Evolutionary conservation across 2,329 filamentous ascomycete genomes (phyloP), one percentile per base, ranked within the genome.

Genomic region (Trichophyton schoenleinii): DNA sequence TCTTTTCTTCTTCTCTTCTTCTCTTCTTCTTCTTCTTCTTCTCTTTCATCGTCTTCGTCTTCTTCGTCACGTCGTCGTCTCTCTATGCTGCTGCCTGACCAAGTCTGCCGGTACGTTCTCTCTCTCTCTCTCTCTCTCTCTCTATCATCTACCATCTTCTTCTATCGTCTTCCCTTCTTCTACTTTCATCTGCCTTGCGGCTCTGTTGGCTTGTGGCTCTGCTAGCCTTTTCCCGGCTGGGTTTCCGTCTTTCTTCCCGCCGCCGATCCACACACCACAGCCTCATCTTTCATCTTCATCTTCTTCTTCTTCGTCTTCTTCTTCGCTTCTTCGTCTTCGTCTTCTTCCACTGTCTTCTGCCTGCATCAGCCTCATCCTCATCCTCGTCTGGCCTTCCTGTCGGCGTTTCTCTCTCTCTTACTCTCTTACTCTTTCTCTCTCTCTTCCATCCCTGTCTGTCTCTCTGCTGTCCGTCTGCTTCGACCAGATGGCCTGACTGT

Each of bases 231-330:
- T 59, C 13, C 55, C 28, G 57, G 57, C n/a, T 59, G 57, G 46
- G 38, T 59, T 44, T 42, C 57, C 28, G 57, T 59, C 13, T n/a
- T 48, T 48, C 57, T 59, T 59, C 57, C 57, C 57, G 57, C 57
- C 41, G 57, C 42, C 57, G 57, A 59, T 59, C 57, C 34, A 38
- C 57, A 58, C 52, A 57, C 52, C 57, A 59, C 57, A 59, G 57
- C 57, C 57, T 59, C 57, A 59, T 59, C 42, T 59, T 59, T 59
- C 55, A 5, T 58, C 38, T 42, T 44, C 41, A n/a, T 44, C 41
- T 13, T 44, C 41, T 7, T 7, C 11, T 13, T n/a, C 38, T 13
- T 42, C 15, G 2, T 11, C 28, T 28, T 28, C 28, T 6, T 28
- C 28, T 1, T 28, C n/a, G n/a, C 28, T 1, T 28, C 28, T 6